Evolutionary conservation across 495 filamentous ascomycete genomes (phyloP), one percentile per base, ranked within the genome.

Genomic region (Clohesyomyces aquaticus): DNA sequence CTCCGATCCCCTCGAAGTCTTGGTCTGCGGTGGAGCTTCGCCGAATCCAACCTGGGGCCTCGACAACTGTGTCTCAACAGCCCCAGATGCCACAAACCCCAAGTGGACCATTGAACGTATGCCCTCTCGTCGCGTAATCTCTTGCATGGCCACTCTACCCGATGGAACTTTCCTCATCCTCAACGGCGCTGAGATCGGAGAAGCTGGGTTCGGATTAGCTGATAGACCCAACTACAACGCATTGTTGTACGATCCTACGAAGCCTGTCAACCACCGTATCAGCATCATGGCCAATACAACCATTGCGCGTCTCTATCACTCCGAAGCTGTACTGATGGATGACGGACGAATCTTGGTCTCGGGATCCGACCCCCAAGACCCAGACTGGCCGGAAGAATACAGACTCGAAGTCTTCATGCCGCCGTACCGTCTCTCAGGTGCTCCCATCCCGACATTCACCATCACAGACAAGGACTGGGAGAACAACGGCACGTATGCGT

Each of bases 321-420:
- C 78, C 54, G 85, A 88, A 72, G 81, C 84, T 60, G 80, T 87
- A 70, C 81, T 84, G 0, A 80, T 88, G 1, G 82, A 84, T 42
- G 85, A 88, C 73, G 85, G 85, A 18, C 82, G 86, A 53, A 84
- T 88, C 19, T 74, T 88, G 9, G 78, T 88, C 62, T 83, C 82
- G 3, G 85, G 85, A 45, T 88, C 85, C 21, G 84, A 87, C 65
- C 86, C 86, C 0, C 66, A 87, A 64, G 84, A 86, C 50, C 21
- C 55, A 18, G 35, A 47, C 61, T 77, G 81, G 70, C 81, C 79
- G 0, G 77, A 88, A 64, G 85, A 88, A 72, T 86, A 86, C 75
- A 80, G 86, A 52, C 79, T 87, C 56, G 85, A 88, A 72, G 83
- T 86, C 23, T 88, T 87, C 74, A 68, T 81, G 0, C 86, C 85